Percentiles rank a stretch among this genome's conserved stretches.
These are phyloP conservation scores for Daldinia loculata DNA, from an alignment of 495 filamentous ascomycete genomes.

Conservation along the genomic window DNA sequence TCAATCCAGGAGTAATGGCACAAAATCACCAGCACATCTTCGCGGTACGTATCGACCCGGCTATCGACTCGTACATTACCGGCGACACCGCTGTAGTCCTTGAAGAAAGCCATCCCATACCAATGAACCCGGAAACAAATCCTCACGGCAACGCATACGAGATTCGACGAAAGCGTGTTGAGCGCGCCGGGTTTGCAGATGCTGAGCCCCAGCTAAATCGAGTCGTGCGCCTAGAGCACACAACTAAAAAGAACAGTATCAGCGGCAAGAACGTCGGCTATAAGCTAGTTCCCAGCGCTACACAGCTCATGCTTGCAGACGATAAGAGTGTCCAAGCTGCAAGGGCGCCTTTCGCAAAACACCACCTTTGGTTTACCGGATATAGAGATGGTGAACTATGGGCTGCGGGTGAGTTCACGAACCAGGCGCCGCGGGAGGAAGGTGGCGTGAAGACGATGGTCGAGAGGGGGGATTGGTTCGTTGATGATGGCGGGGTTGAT, in stretches of 20 bases:
- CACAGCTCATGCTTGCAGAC: conserved; percentile 82
- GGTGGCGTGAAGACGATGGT: conserved; percentile 48
- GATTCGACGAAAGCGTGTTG: conserved; percentile 50
- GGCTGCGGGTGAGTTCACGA: conserved; percentile 85
- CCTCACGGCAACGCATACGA: conserved; percentile 82
- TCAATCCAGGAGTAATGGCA: conserved; percentile 84
- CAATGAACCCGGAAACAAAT: conserved; percentile 69
- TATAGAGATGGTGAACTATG: conserved; percentile 82
- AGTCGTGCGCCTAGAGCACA: conserved; percentile 83
- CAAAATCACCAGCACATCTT: conserved; percentile 88
- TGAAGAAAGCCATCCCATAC: conserved; percentile 64
- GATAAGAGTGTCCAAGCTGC: conserved; percentile 71
- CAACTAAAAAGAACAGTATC: conserved; percentile 69
- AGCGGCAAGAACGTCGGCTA: conserved; percentile 82
- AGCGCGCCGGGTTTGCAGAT: conserved; percentile 69
- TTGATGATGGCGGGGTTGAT: conserved; percentile 28
- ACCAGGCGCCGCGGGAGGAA: conserved; percentile 63
- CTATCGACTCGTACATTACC: conserved; percentile 78
- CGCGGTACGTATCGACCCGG: conserved; percentile 84
- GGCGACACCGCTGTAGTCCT: conserved; percentile 78
- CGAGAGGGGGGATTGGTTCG: conserved; percentile 44
- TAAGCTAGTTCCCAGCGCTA: conserved; percentile 76
- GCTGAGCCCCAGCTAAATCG: conserved; percentile 70
- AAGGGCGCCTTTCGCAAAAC: conserved; percentile 84
- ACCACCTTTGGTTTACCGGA: conserved; percentile 81